Evolutionary conservation across 345 rosid species (phyloP).

Genomic region (Eucalyptus virginea): DNA sequence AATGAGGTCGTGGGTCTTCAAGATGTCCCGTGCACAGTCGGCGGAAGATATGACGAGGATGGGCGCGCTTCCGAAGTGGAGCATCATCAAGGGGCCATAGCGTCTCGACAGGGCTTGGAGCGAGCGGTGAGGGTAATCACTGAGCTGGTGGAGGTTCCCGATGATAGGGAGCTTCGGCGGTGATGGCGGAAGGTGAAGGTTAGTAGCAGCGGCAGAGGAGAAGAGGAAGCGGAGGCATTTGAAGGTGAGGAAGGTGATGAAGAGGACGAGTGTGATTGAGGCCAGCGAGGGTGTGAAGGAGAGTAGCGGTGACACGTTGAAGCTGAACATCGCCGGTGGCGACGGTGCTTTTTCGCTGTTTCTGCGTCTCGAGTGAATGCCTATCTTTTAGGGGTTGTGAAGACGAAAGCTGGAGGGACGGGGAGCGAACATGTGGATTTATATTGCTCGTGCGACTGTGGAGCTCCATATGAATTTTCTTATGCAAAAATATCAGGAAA

Average conservation of each 20-base stretch:
- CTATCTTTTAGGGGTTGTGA: neutral
- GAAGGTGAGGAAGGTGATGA: neutral
- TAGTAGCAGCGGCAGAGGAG: neutral
- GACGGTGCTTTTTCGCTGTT: neutral
- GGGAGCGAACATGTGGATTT: neutral
- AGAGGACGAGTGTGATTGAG: neutral
- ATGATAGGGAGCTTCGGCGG: constrained; percentile 38
- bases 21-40: constrained; percentile 25
- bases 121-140: constrained; percentile 31
- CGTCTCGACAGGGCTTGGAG: constrained; percentile 17
- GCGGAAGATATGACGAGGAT: constrained; percentile 42
- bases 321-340: neutral
- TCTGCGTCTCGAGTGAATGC: too few relatives aligned
- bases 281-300: neutral
- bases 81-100: constrained; percentile 51
- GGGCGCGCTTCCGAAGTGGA: constrained; percentile 35
- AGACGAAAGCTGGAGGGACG: neutral
- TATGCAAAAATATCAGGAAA: neutral
- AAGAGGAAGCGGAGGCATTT: neutral
- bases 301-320: neutral
- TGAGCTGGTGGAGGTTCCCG: constrained; percentile 54
- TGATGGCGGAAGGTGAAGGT: constrained; percentile 18
- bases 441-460: neutral
- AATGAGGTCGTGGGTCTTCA: constrained; percentile 40
- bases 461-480: neutral